Conservation (phyloP, 2,329 filamentous ascomycete species). For the Ophiostoma australiae region DNA sequence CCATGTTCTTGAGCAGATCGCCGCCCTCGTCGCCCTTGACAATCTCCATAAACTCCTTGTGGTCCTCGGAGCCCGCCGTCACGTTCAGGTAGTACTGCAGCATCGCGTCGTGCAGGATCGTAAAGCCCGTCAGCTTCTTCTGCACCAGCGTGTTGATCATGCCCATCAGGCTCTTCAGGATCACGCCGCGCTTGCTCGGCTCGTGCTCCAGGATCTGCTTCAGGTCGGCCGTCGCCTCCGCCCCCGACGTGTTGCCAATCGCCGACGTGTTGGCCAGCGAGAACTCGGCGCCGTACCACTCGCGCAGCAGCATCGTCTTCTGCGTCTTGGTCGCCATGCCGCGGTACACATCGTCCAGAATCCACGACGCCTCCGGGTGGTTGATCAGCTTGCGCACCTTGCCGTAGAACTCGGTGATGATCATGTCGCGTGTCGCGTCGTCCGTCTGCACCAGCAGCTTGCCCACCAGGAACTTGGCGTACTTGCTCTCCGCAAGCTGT, state of each 20-base stretch:
- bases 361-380: conserved; percentile 95
- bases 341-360: conserved; percentile 93
- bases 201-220: conserved; percentile 66
- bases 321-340: conserved; percentile 80
- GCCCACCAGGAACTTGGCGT: conserved; percentile 94
- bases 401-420: conserved; percentile 93
- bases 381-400: conserved; percentile 90
- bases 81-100: conserved; percentile 87
- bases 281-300: conserved; percentile 97
- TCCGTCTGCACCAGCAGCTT: conserved; percentile 94
- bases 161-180: conserved; percentile 78
- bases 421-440: conserved; percentile 75
- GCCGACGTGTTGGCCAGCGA: conserved; percentile 54
- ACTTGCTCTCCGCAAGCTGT: conserved; percentile 85
- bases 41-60: conserved; percentile 81
- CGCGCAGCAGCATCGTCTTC: conserved; percentile 76
- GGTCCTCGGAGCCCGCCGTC: conserved; percentile 71
- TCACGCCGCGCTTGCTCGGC: conserved; percentile 79
- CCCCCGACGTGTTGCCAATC: conserved; percentile 9
- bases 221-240: conserved; percentile 60
- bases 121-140: conserved; percentile 95
- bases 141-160: conserved; percentile 90
- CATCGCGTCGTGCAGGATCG: conserved; percentile 97
- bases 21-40: conserved; percentile 88
- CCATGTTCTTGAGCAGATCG: conserved; percentile 89